Conservation (phyloP, 441 rosid species). For the Codiaeum variegatum region DNA sequence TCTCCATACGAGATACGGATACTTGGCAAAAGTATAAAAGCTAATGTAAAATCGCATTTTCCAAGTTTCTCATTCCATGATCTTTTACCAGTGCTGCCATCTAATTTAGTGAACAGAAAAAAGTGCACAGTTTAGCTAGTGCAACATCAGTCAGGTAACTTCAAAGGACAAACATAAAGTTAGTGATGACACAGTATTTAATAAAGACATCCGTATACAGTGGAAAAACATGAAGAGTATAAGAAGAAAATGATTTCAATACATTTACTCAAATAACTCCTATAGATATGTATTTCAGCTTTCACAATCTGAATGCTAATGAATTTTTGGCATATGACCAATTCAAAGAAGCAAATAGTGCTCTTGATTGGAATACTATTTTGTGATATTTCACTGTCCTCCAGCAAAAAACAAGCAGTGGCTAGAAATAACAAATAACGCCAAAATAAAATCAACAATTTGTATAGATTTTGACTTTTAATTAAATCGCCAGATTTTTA, state of each 20-base stretch:
- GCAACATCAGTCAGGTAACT: slow-evolving; percentile 2
- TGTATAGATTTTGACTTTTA: neutral
- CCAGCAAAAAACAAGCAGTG: neutral
- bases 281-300: neutral
- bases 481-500: neutral
- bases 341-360: neutral
- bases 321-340: neutral
- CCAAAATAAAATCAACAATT: neutral
- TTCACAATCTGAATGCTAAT: neutral
- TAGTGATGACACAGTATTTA: neutral
- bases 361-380: neutral
- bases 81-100: slow-evolving; percentile 56
- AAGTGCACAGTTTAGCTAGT: slow-evolving; percentile 4
- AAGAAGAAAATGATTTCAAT: neutral
- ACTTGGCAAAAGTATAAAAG: slow-evolving; percentile 53
- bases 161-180: slow-evolving; percentile 7
- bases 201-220: neutral
- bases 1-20: slow-evolving; percentile 37
- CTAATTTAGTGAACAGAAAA: slow-evolving; percentile 38
- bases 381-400: neutral
- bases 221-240: neutral
- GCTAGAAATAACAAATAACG: neutral
- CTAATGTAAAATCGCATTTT: slow-evolving; percentile 81
- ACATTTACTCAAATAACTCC: neutral
- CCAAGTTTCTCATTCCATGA: slow-evolving; percentile 82